Evolutionary conservation across 129 eudicot species (phyloP).

Genomic region (Cynara cardunculus): DNA sequence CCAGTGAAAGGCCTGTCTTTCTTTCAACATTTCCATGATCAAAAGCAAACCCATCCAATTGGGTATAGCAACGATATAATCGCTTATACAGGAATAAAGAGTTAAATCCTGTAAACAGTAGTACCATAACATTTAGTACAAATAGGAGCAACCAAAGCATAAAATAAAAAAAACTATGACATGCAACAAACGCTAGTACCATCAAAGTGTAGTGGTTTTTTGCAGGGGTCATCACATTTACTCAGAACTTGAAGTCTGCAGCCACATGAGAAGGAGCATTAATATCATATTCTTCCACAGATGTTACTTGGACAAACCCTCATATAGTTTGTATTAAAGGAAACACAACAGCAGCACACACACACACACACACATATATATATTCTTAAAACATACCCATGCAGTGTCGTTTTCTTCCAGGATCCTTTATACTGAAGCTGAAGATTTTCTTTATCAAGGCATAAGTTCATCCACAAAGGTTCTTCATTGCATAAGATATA

Average conservation of each 20-base stretch:
- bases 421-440: conserved; percentile 79
- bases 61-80: conserved; percentile 77
- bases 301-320: background rate
- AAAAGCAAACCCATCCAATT: conserved; percentile 72
- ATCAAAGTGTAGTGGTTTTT: conserved; percentile 55
- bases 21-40: conserved; percentile 92
- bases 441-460: conserved; percentile 63
- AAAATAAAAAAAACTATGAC: background rate
- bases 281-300: conserved; percentile 23
- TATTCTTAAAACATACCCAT: conserved; percentile 47
- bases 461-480: conserved; percentile 93
- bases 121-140: conserved; percentile 7
- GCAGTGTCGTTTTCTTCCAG: conserved; percentile 84
- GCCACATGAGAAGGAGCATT: conserved; percentile 6
- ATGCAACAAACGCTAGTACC: conserved; percentile 38
- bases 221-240: conserved; percentile 37
- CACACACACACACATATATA: too few relatives aligned
- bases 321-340: conserved; percentile 1
- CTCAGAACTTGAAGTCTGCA: conserved; percentile 51
- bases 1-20: conserved; percentile 49
- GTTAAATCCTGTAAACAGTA: conserved; percentile 59
- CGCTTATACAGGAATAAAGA: conserved; percentile 82
- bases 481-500: conserved; percentile 97
- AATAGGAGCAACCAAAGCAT: background rate
- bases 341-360: background rate